phyloP scores from a whole-genome alignment of 176 grass and related monocot genomes.

The Rhynchospora pubera region DNA sequence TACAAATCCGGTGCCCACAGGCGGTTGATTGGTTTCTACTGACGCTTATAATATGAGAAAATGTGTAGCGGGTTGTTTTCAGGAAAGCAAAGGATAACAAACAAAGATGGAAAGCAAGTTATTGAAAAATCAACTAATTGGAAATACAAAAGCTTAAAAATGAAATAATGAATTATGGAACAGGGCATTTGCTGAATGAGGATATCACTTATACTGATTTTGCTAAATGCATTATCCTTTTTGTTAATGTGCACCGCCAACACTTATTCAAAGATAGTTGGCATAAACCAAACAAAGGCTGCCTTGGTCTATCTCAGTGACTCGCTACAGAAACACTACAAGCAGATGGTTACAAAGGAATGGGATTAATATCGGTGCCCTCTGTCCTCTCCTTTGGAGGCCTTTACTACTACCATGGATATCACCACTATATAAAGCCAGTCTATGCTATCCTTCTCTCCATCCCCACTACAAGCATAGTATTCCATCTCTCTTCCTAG shows the following conservation, averaged over 20 bases:
- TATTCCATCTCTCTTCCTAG: background rate
- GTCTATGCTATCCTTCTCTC: background rate
- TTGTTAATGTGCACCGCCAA: background rate
- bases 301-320: background rate
- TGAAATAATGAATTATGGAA: background rate
- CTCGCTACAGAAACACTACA: background rate
- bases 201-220: background rate
- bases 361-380: background rate
- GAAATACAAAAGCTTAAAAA: background rate
- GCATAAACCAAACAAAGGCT: background rate
- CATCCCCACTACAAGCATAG: background rate
- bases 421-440: conserved; percentile 16
- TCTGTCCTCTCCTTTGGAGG: background rate
- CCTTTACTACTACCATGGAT: conserved; percentile 13
- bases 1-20: background rate
- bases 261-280: background rate
- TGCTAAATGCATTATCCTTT: background rate
- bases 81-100: background rate
- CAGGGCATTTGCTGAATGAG: background rate
- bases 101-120: background rate
- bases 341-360: background rate
- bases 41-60: background rate
- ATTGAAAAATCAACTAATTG: background rate
- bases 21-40: background rate
- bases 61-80: background rate